A percentile compares a stretch with the other conserved stretches of the same genome.
These are phyloP conservation scores for Hyaloscypha variabilis DNA, from an alignment of 495 filamentous ascomycete species.

Conservation along the genomic window DNA sequence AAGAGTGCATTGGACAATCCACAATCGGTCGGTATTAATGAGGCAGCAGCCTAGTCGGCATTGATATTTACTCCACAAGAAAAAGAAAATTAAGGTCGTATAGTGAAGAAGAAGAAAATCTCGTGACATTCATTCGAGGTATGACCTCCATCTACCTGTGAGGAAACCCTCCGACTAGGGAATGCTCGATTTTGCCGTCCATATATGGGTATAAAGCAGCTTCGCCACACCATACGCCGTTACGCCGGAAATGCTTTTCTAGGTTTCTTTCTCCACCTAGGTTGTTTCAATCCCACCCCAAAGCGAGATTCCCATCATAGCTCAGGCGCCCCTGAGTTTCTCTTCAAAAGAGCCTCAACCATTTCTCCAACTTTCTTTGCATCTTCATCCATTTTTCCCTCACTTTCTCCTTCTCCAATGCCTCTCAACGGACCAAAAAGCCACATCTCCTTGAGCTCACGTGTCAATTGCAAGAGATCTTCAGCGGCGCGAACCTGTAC, in stretches of 20 bases:
- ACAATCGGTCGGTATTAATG: no score
- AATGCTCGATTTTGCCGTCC: neutral
- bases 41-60: no score
- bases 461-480: constrained; percentile 63
- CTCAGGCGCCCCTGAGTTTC: neutral
- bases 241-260: neutral
- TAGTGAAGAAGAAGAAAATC: no score
- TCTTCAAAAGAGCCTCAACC: constrained; percentile 11
- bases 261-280: no score
- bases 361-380: constrained; percentile 28
- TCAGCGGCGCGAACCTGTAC: constrained; percentile 63
- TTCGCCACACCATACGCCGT: neutral
- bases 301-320: neutral
- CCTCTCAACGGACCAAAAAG: constrained; percentile 69
- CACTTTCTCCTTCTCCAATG: constrained; percentile 53
- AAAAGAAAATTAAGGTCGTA: no score
- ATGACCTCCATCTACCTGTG: no score
- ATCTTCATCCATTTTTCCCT: constrained; percentile 30
- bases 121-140: no score
- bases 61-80: no score
- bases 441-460: constrained; percentile 73
- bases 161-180: no score
- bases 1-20: no score
- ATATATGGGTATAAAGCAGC: no score
- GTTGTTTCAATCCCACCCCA: neutral